phyloP scores from a whole-genome alignment of 1,284 basidiomycete species.

The Ustilago loliicola region DNA sequence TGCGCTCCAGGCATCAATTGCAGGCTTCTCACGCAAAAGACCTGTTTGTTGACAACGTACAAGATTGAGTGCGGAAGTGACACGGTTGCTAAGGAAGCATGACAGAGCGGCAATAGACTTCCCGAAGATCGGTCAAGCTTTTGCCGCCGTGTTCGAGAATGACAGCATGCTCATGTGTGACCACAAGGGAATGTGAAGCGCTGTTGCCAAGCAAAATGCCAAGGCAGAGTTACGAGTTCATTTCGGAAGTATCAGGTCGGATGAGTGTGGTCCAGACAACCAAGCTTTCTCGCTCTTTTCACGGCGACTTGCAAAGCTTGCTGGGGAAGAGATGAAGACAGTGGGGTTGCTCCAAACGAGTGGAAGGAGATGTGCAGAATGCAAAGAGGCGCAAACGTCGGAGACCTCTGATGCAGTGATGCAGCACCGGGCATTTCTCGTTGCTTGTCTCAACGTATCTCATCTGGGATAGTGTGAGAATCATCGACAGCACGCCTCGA shows the following conservation, averaged over 20 bases:
- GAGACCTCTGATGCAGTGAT: neutral
- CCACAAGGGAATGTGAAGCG: neutral
- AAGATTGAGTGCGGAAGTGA: slow-evolving; percentile 12
- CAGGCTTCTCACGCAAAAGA: neutral
- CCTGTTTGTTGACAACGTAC: neutral
- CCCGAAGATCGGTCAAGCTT: slow-evolving; percentile 22
- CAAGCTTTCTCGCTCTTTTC: neutral
- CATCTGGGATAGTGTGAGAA: slow-evolving; percentile 1
- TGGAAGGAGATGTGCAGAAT: neutral
- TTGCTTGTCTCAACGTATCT: neutral
- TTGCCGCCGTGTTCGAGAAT: slow-evolving; percentile 8
- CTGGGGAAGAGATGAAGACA: neutral
- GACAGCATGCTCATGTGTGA: neutral
- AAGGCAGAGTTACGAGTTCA: slow-evolving; percentile 17
- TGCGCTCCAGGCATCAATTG: neutral
- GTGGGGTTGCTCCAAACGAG: slow-evolving; percentile 27
- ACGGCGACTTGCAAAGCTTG: slow-evolving; percentile 13
- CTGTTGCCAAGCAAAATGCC: neutral
- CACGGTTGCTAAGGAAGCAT: neutral
- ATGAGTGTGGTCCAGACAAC: slow-evolving; percentile 16
- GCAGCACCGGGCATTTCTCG: neutral
- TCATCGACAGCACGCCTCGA: neutral
- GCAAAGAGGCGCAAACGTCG: slow-evolving; percentile 14
- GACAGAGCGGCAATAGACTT: slow-evolving; percentile 10
- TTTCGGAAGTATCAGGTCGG: slow-evolving; percentile 32